Percentiles rank a stretch among this genome's conserved stretches.
phyloP scores from a whole-genome alignment of 1,284 basidiomycete species.

The Sporisorium graminicola region DNA sequence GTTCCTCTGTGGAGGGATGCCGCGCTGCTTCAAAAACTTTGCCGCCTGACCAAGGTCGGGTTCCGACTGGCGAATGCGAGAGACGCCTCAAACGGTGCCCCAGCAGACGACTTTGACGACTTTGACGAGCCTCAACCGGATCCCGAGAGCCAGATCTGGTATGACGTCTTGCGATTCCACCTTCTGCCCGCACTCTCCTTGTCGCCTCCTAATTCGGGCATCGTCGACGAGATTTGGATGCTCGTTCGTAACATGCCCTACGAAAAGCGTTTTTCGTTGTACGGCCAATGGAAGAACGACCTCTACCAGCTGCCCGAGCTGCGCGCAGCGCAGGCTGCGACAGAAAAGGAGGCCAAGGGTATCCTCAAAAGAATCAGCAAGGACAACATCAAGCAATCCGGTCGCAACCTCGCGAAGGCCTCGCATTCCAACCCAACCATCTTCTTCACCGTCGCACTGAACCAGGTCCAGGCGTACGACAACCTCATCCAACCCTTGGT shows the following conservation, averaged over 20 bases:
- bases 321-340: constrained; percentile 72
- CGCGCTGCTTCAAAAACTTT: constrained; percentile 60
- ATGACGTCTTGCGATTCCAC: constrained; percentile 81
- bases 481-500: constrained; percentile 92
- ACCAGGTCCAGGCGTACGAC: constrained; percentile 96
- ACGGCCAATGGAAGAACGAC: constrained; percentile 92
- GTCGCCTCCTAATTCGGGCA: constrained; percentile 80
- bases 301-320: constrained; percentile 72
- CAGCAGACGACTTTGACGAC: constrained; percentile 18
- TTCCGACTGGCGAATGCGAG: constrained; percentile 33
- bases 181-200: constrained; percentile 89
- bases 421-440: constrained; percentile 93
- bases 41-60: constrained; percentile 53
- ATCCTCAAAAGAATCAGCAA: constrained; percentile 68
- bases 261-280: constrained; percentile 85
- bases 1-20: constrained; percentile 52
- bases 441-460: constrained; percentile 88
- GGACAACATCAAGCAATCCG: constrained; percentile 83
- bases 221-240: constrained; percentile 66
- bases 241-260: constrained; percentile 83
- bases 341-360: constrained; percentile 72
- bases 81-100: constrained; percentile 13
- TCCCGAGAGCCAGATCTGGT: constrained; percentile 75
- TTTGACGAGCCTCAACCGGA: constrained; percentile 26
- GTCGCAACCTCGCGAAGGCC: constrained; percentile 91